Evolutionary conservation across 352 stramenopile species (phyloP).

Genomic region (Phytophthora macrochlamydospora): DNA sequence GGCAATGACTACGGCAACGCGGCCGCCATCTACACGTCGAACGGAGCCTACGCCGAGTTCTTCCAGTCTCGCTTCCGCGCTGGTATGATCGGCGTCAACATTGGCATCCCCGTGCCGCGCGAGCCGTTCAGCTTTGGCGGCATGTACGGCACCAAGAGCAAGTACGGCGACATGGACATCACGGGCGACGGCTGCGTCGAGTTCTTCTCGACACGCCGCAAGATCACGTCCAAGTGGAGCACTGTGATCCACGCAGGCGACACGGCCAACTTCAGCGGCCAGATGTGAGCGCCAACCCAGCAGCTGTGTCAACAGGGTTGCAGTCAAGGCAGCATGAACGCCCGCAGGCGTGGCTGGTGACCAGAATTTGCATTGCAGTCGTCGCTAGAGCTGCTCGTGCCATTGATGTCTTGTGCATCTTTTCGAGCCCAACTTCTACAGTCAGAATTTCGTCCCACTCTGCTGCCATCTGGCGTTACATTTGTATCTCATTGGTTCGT

Average conservation of each 20-base stretch:
- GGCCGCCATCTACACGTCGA: slow-evolving; percentile 96
- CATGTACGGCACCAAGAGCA: slow-evolving; percentile 96
- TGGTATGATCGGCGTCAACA: slow-evolving; percentile 97
- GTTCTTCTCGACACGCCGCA: slow-evolving; percentile 98
- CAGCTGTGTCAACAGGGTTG: no score
- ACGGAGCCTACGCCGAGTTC: slow-evolving; percentile 93
- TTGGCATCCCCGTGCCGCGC: slow-evolving; percentile 93
- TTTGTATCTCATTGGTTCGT: no score
- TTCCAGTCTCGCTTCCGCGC: slow-evolving; percentile 93
- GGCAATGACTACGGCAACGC: slow-evolving; percentile 97
- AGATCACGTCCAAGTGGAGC: slow-evolving; percentile 97
- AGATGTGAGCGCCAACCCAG: slow-evolving; percentile 41
- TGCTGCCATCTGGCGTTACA: no score
- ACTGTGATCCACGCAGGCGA: slow-evolving; percentile 48
- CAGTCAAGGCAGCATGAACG: no score
- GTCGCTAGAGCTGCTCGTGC: no score
- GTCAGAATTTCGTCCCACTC: no score
- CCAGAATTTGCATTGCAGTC: no score
- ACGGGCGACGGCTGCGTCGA: slow-evolving; percentile 97
- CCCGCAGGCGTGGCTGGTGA: no score
- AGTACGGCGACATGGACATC: slow-evolving; percentile 99
- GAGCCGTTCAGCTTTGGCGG: slow-evolving; percentile 98
- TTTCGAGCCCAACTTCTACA: no score
- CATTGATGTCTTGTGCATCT: no score
- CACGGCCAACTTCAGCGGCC: slow-evolving; percentile 74